Evolutionary conservation across 306 rosid species (phyloP).

Genomic region (Carpinus fangiana): DNA sequence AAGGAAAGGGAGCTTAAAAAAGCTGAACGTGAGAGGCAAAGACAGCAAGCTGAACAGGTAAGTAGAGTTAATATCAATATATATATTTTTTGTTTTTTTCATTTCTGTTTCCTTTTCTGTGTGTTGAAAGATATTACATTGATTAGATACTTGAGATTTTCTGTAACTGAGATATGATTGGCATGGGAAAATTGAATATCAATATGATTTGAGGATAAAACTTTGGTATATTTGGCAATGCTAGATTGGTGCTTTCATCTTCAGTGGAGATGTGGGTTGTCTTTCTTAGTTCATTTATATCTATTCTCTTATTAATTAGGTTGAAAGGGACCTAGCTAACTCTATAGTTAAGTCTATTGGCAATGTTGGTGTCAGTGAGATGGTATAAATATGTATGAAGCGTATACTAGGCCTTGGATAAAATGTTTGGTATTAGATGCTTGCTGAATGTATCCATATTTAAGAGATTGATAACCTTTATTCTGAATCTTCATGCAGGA

Average conservation of each 20-base stretch:
- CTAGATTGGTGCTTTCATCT: background rate
- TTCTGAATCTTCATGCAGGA: conserved; percentile 48
- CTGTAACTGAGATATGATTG: background rate
- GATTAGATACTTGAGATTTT: background rate
- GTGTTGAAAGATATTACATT: background rate
- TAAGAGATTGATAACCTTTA: conserved; percentile 2
- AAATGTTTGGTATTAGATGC: background rate
- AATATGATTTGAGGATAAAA: background rate
- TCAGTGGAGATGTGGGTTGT: background rate
- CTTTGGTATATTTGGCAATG: background rate
- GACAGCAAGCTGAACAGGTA: conserved; percentile 44
- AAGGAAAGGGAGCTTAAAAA: conserved; percentile 59
- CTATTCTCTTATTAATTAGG: background rate
- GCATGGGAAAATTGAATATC: background rate
- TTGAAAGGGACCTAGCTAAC: background rate
- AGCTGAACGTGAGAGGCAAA: conserved; percentile 53
- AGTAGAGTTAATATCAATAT: conserved; percentile 28
- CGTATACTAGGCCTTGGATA: background rate
- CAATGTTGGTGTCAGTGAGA: background rate
- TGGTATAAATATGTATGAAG: background rate
- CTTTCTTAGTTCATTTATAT: background rate
- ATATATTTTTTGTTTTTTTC: conserved; percentile 3
- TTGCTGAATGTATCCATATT: background rate
- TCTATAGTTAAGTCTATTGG: background rate
- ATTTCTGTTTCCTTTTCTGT: background rate